phyloP scores from a whole-genome alignment of 805 yeast genomes.

The Kodamaea kakaduensis region DNA sequence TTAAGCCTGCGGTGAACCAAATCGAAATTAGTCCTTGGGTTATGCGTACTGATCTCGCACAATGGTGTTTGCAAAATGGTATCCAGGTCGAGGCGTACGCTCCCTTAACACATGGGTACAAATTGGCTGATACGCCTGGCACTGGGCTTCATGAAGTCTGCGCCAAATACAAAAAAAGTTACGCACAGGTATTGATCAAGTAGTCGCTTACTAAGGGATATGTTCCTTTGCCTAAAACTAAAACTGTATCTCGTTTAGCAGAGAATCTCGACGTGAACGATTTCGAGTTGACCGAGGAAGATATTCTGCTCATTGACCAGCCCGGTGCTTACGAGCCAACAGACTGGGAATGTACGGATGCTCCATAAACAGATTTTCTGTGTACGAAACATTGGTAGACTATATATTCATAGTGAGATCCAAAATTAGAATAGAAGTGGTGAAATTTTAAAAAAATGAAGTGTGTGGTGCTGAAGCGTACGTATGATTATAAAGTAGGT shows the following conservation, averaged over 20 bases:
- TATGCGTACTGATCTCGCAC: slow-evolving; percentile 35
- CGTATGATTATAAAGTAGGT: too few relatives aligned
- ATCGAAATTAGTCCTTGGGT: slow-evolving; percentile 49
- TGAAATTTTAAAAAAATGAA: too few relatives aligned
- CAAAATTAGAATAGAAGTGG: too few relatives aligned
- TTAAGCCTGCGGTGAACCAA: slow-evolving; percentile 47
- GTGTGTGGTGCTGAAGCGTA: too few relatives aligned
- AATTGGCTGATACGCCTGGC: slow-evolving; percentile 24
- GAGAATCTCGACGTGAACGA: slow-evolving; percentile 23
- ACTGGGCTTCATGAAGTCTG: slow-evolving; percentile 24
- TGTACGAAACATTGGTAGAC: too few relatives aligned
- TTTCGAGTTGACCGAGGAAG: slow-evolving; percentile 25
- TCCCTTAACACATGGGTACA: slow-evolving; percentile 36
- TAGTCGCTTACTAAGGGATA: slow-evolving; percentile 50
- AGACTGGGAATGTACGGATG: slow-evolving; percentile 71
- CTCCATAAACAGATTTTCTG: slow-evolving; percentile 29
- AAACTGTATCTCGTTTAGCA: slow-evolving; percentile 20
- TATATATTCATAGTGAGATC: too few relatives aligned
- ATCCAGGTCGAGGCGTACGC: slow-evolving; percentile 36
- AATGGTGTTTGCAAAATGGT: slow-evolving; percentile 24
- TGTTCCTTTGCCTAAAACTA: slow-evolving; percentile 34
- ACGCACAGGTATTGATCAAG: slow-evolving; percentile 45
- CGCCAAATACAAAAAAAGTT: slow-evolving; percentile 34
- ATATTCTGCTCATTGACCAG: slow-evolving; percentile 23
- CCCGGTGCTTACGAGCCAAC: slow-evolving; percentile 62